Evolutionary conservation across 1,139 yeast genomes (phyloP).

Genomic region (Spencermartinsiella ligniputridi): DNA sequence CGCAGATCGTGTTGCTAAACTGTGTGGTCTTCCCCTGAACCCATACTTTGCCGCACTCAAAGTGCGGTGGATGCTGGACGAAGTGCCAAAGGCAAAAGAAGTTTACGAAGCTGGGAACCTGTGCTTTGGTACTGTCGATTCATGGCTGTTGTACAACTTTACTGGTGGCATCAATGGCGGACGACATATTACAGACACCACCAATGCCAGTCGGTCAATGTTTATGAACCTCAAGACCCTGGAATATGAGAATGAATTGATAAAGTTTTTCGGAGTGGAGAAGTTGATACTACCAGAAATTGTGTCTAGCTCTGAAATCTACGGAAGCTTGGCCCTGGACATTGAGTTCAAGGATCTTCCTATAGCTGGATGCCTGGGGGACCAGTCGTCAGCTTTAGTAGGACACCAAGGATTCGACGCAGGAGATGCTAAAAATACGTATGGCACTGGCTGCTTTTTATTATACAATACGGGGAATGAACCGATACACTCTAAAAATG

Average conservation of each 20-base stretch:
- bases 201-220: slow-evolving; percentile 90
- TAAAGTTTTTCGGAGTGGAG: slow-evolving; percentile 71
- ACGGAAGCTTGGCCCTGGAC: slow-evolving; percentile 47
- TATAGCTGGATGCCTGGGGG: slow-evolving; percentile 88
- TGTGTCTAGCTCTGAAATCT: slow-evolving; percentile 72
- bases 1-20: slow-evolving; percentile 57
- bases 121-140: slow-evolving; percentile 92
- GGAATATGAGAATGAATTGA: slow-evolving; percentile 70
- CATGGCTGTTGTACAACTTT: slow-evolving; percentile 87
- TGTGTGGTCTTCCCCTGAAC: slow-evolving; percentile 82
- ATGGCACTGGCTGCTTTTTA: slow-evolving; percentile 93
- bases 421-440: slow-evolving; percentile 94
- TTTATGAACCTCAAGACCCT: slow-evolving; percentile 78
- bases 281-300: slow-evolving; percentile 74
- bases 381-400: slow-evolving; percentile 88
- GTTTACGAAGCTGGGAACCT: slow-evolving; percentile 73
- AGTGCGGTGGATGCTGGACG: slow-evolving; percentile 84
- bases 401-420: slow-evolving; percentile 83
- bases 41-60: slow-evolving; percentile 92
- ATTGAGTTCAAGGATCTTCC: slow-evolving; percentile 53
- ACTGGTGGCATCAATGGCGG: slow-evolving; percentile 52
- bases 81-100: slow-evolving; percentile 61
- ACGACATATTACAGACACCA: slow-evolving; percentile 75
- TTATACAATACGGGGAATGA: slow-evolving; percentile 77
- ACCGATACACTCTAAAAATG: slow-evolving; percentile 59